Evolutionary conservation across 371 early-diverging fungal genomes (phyloP).

Genomic region (Sporodiniella umbellata): DNA sequence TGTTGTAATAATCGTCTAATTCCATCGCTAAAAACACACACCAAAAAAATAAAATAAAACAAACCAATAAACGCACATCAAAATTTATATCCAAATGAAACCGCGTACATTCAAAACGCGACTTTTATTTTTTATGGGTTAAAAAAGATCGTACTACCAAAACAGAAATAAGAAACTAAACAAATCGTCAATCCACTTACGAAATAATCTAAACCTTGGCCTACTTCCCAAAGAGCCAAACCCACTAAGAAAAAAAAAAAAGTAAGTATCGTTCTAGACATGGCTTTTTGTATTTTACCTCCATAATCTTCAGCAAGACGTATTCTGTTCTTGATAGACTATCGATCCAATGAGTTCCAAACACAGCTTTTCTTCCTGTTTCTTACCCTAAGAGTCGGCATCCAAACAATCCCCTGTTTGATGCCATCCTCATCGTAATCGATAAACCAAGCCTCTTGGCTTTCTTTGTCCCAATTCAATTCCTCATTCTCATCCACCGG

Average conservation of each 20-base stretch:
- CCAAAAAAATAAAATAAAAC: conserved; percentile 1
- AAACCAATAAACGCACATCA: not conserved
- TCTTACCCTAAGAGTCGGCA: conserved; percentile 46
- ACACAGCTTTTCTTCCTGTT: not conserved
- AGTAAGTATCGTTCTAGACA: not conserved
- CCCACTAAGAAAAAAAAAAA: conserved; percentile 33
- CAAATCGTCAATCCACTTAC: conserved; percentile 20
- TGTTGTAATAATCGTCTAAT: conserved; percentile 47
- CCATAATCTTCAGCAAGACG: conserved; percentile 53
- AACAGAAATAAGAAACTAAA: not conserved
- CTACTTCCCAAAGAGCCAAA: conserved; percentile 64
- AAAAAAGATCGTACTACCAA: conserved; percentile 10
- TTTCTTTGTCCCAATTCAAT: conserved; percentile 44
- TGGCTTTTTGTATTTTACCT: conserved; percentile 15
- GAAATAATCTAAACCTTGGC: conserved; percentile 67
- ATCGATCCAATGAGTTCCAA: not conserved
- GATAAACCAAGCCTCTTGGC: conserved; percentile 43
- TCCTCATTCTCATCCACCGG: conserved; percentile 1
- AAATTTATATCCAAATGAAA: not conserved
- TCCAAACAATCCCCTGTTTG: conserved; percentile 43
- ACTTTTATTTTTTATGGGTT: not conserved
- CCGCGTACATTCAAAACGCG: not conserved
- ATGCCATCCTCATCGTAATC: conserved; percentile 35
- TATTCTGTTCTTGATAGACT: conserved; percentile 49
- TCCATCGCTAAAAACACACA: conserved; percentile 17